Percentiles rank a stretch among this genome's conserved stretches.
phyloP scores from a whole-genome alignment of 805 yeast genomes.

The Zygotorulaspora danielsina region DNA sequence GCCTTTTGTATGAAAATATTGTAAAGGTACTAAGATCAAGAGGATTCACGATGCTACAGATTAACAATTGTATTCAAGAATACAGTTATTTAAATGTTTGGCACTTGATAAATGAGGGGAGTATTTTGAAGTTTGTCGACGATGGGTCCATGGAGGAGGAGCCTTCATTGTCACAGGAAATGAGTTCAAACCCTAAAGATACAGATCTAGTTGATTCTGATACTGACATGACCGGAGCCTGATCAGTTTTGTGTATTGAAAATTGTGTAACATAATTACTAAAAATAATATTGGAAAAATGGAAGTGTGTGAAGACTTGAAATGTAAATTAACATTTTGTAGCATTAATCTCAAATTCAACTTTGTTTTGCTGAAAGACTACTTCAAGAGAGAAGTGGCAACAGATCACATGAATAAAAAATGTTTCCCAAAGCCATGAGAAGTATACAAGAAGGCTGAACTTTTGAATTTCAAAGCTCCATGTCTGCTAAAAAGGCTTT shows the following conservation, averaged over 20 bases:
- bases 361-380: too few species aligned
- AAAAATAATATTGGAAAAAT: too few species aligned
- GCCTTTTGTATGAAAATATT: constrained; percentile 45
- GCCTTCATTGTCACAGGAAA: constrained; percentile 2
- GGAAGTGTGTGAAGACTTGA: too few species aligned
- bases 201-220: constrained; percentile 5
- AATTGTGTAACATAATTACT: constrained; percentile 5
- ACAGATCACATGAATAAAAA: too few species aligned
- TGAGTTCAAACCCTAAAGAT: neutral
- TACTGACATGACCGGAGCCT: constrained; percentile 10
- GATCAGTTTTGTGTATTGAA: constrained; percentile 1
- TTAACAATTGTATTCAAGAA: constrained; percentile 69
- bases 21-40: constrained; percentile 65
- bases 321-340: too few species aligned
- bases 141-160: constrained; percentile 34
- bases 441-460: too few species aligned
- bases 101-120: constrained; percentile 70
- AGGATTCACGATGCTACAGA: constrained; percentile 79
- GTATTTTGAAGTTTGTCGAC: constrained; percentile 53
- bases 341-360: too few species aligned
- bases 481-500: too few species aligned
- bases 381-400: too few species aligned
- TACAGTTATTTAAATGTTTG: constrained; percentile 70
- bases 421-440: too few species aligned
- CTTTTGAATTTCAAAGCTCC: too few species aligned